These are phyloP conservation scores for Penicillium argentinense DNA, from an alignment of 495 filamentous ascomycete genomes.

Conservation along the genomic window DNA sequence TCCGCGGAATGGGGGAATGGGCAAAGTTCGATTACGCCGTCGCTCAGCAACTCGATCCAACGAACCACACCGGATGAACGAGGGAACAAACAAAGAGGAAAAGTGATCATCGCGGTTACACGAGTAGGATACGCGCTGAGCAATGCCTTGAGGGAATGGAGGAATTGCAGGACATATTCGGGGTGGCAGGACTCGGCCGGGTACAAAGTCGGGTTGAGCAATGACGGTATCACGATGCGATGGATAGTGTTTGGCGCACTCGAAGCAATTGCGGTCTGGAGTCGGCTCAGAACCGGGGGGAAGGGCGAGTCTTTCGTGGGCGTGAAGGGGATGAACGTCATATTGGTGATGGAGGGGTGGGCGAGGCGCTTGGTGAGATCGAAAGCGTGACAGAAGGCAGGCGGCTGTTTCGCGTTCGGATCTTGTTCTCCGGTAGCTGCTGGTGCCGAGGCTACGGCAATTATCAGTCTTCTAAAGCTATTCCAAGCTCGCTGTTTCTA, in stretches of 20 bases:
- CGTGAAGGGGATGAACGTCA: slow-evolving; percentile 57
- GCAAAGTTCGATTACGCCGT: slow-evolving; percentile 85
- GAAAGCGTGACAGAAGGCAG: slow-evolving; percentile 81
- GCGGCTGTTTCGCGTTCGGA: slow-evolving; percentile 20
- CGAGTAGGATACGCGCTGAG: slow-evolving; percentile 63
- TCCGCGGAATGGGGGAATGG: slow-evolving; percentile 73
- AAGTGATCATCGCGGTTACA: slow-evolving; percentile 71
- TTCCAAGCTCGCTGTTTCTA: neutral
- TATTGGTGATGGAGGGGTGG: slow-evolving; percentile 53
- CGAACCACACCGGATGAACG: slow-evolving; percentile 74
- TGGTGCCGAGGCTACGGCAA: slow-evolving; percentile 25
- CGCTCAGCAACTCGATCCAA: slow-evolving; percentile 83
- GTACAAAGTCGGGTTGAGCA: slow-evolving; percentile 83
- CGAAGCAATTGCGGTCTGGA: slow-evolving; percentile 57
- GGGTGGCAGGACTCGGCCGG: slow-evolving; percentile 65
- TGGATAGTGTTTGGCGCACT: slow-evolving; percentile 65
- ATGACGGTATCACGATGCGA: slow-evolving; percentile 76
- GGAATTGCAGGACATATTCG: slow-evolving; percentile 72
- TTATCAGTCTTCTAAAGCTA: slow-evolving; percentile 16
- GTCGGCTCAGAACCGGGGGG: slow-evolving; percentile 57
- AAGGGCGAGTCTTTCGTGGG: slow-evolving; percentile 61
- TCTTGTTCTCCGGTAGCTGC: slow-evolving; percentile 25
- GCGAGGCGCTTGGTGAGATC: slow-evolving; percentile 83
- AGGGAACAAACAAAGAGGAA: slow-evolving; percentile 80
- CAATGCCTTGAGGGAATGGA: slow-evolving; percentile 76